Conservation (phyloP, 768 basidiomycete genomes). For the Phlebiopsis flavidoalba region DNA sequence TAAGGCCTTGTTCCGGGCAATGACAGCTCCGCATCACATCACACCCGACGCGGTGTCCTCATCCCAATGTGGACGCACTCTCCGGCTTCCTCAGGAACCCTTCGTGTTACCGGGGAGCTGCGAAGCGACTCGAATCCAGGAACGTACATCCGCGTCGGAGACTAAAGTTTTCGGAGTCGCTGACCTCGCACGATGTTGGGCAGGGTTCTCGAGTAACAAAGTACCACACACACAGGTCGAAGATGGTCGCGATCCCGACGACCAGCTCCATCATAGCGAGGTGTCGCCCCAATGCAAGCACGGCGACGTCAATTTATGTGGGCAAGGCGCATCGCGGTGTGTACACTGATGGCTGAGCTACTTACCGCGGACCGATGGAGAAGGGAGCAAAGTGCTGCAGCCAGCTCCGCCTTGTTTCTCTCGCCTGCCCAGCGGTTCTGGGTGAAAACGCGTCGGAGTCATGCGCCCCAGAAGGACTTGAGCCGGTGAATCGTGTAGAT, state of each 20-base stretch:
- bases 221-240: conserved; percentile 7
- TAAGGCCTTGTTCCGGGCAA: neutral
- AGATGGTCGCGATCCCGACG: conserved; percentile 4
- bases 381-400: conserved; percentile 12
- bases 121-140: neutral
- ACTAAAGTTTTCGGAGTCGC: neutral
- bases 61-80: neutral
- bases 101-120: neutral
- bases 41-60: neutral
- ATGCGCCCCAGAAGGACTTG: conserved; percentile 23
- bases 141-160: neutral
- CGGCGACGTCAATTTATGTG: neutral
- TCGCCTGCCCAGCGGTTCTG: conserved; percentile 27
- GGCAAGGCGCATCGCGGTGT: neutral
- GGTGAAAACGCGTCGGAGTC: conserved; percentile 24
- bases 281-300: conserved; percentile 8
- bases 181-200: neutral
- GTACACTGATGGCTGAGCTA: too few relatives aligned
- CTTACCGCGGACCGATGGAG: conserved; percentile 9
- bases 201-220: neutral
- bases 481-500: conserved; percentile 23
- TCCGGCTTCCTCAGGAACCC: conserved; percentile 2
- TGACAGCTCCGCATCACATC: neutral
- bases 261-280: conserved; percentile 8
- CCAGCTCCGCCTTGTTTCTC: conserved; percentile 6